A percentile compares a stretch with the other conserved stretches of the same genome.
Evolutionary conservation across 75 land plant species (phyloP).

Genomic region (Selaginella moellendorffii): DNA sequence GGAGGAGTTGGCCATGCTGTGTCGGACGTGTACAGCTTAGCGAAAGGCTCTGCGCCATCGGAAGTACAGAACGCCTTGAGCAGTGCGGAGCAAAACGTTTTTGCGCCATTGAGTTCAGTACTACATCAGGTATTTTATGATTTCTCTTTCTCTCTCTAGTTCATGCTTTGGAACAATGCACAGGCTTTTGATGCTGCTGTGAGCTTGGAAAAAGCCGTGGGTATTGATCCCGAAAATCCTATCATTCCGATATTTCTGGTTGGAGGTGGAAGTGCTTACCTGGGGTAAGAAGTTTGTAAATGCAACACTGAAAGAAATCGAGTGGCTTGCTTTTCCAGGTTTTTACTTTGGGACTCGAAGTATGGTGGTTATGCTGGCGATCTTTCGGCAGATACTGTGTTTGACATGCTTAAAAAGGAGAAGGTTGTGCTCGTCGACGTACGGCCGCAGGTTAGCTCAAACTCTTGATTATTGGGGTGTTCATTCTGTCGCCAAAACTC

Average conservation of each 20-base stretch:
- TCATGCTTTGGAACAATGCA: neutral
- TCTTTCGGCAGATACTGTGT: conserved; percentile 42
- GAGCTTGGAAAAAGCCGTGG: conserved; percentile 41
- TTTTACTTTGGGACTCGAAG: conserved; percentile 33
- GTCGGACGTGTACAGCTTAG: conserved; percentile 21
- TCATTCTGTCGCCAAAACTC: too few relatives aligned
- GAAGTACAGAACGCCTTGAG: conserved; percentile 36
- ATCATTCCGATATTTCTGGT: conserved; percentile 48
- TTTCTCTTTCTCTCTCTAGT: neutral
- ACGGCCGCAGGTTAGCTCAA: conserved; percentile 80
- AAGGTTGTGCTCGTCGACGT: conserved; percentile 66
- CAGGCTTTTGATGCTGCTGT: conserved; percentile 44
- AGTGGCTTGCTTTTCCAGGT: conserved; percentile 36
- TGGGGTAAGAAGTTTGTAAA: conserved; percentile 38
- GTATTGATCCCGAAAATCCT: conserved; percentile 79
- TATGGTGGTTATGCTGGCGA: conserved; percentile 94
- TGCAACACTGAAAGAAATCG: neutral
- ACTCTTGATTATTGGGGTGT: too few relatives aligned
- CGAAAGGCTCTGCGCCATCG: conserved; percentile 50
- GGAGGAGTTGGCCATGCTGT: conserved; percentile 23
- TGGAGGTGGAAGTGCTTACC: conserved; percentile 41
- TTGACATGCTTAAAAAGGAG: conserved; percentile 42
- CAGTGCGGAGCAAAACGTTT: conserved; percentile 36
- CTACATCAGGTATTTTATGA: conserved; percentile 43
- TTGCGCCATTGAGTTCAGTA: conserved; percentile 35